These are phyloP conservation scores for Tranzscheliella williamsii DNA, from an alignment of 1,284 basidiomycete genomes.

Conservation along the genomic window DNA sequence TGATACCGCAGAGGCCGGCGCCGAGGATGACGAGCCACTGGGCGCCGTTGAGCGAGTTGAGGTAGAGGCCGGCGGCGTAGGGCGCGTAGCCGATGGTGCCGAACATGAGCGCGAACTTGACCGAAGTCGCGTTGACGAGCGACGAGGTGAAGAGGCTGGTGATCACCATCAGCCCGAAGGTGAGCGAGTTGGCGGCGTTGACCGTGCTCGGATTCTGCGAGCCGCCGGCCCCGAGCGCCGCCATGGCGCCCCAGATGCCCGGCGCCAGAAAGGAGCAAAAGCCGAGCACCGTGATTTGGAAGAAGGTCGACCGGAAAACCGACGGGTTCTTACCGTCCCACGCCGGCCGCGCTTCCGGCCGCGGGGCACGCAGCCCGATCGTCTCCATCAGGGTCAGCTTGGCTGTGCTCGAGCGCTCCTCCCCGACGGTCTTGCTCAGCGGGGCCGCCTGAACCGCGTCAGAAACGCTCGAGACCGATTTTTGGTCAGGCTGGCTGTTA, in stretches of 20 bases:
- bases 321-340: constrained; percentile 23
- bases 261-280: constrained; percentile 59
- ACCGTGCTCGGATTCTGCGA: constrained; percentile 48
- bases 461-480: not conserved
- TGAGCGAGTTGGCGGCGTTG: constrained; percentile 61
- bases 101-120: constrained; percentile 54
- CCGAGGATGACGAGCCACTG: constrained; percentile 62
- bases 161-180: constrained; percentile 61
- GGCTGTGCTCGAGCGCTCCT: not conserved
- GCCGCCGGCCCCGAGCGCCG: constrained; percentile 59
- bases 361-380: constrained; percentile 27
- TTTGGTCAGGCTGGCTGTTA: not conserved
- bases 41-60: constrained; percentile 40
- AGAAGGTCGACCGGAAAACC: constrained; percentile 46
- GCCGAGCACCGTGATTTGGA: constrained; percentile 58
- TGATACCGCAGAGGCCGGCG: constrained; percentile 60
- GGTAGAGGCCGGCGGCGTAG: constrained; percentile 60
- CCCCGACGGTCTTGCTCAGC: not conserved
- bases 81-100: constrained; percentile 57
- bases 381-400: constrained; percentile 17
- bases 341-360: constrained; percentile 15
- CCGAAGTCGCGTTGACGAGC: constrained; percentile 46
- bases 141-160: constrained; percentile 48
- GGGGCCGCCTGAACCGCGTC: not conserved
- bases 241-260: constrained; percentile 60